Conservation (phyloP, 768 basidiomycete species). For the Phylloporus sp. region DNA sequence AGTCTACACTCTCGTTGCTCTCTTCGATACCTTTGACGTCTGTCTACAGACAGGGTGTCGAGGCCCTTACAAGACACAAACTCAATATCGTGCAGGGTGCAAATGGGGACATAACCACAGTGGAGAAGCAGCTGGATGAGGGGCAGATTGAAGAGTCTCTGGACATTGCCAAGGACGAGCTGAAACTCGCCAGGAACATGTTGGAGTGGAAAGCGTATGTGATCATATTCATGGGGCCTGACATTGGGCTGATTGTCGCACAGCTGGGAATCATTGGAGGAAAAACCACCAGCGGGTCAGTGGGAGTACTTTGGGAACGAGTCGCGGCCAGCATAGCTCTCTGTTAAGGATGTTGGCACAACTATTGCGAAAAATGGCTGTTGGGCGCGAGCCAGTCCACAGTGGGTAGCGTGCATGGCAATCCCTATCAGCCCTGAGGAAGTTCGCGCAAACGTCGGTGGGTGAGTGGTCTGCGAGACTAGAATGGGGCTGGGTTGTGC, state of each 20-base stretch:
- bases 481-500: slow-evolving; percentile 15
- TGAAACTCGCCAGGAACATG: slow-evolving; percentile 75
- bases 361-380: slow-evolving; percentile 2
- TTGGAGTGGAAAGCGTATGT: slow-evolving; percentile 96
- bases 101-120: slow-evolving; percentile 59
- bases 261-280: slow-evolving; percentile 89
- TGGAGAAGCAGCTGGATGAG: slow-evolving; percentile 74
- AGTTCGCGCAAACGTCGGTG: slow-evolving; percentile 22
- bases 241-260: slow-evolving; percentile 3
- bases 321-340: slow-evolving; percentile 31
- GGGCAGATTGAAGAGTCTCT: slow-evolving; percentile 87
- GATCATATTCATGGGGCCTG: slow-evolving; percentile 1
- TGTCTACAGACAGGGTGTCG: slow-evolving; percentile 85
- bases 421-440: slow-evolving; percentile 25
- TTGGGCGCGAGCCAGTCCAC: background rate
- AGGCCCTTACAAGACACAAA: slow-evolving; percentile 79
- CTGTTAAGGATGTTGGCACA: slow-evolving; percentile 5
- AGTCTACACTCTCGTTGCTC: slow-evolving; percentile 68
- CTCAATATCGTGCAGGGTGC: slow-evolving; percentile 68
- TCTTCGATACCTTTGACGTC: slow-evolving; percentile 72
- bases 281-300: slow-evolving; percentile 76
- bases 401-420: background rate
- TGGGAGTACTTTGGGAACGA: slow-evolving; percentile 79
- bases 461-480: slow-evolving; percentile 17
- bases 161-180: slow-evolving; percentile 78